Percentiles rank a stretch among this genome's conserved stretches.
Evolutionary conservation across 805 yeast species (phyloP).

Genomic region (Ogataea saltuana): DNA sequence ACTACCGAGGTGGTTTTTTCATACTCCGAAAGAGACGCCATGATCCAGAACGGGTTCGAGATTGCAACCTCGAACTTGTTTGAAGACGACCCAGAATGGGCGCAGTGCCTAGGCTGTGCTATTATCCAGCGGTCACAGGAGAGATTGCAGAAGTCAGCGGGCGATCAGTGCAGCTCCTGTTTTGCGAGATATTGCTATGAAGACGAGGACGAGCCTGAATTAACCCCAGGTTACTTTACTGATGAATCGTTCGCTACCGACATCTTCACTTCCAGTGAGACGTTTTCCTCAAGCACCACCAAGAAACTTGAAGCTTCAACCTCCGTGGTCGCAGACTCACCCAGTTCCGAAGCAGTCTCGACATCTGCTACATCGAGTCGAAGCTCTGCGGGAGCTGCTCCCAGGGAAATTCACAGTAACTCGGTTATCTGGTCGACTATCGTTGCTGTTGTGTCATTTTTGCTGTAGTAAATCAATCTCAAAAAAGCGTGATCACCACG

Average conservation of each 20-base stretch:
- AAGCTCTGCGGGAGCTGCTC: background rate
- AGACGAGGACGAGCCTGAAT: background rate
- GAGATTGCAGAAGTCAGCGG: conserved; percentile 52
- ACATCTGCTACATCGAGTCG: too few species aligned
- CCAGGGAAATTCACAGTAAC: background rate
- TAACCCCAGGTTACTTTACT: background rate
- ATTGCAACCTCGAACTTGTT: conserved; percentile 58
- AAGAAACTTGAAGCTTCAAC: background rate
- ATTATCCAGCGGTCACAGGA: conserved; percentile 75
- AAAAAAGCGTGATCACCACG: too few species aligned
- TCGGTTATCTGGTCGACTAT: background rate
- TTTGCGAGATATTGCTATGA: conserved; percentile 65
- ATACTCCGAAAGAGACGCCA: conserved; percentile 54
- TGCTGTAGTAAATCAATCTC: background rate
- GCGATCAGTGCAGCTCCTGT: conserved; percentile 66
- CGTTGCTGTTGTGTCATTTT: background rate
- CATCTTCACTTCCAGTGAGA: background rate
- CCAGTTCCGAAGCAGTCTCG: too few species aligned
- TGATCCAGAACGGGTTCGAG: conserved; percentile 74
- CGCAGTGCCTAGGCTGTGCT: conserved; percentile 79
- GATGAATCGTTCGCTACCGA: background rate
- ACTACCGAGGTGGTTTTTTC: conserved; percentile 59
- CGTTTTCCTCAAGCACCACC: background rate
- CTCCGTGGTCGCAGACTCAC: background rate
- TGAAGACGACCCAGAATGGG: conserved; percentile 64